Base-by-base conservation (phyloP, 2,329 filamentous ascomycete genomes). In the Berkeleyomyces basicola region DNA sequence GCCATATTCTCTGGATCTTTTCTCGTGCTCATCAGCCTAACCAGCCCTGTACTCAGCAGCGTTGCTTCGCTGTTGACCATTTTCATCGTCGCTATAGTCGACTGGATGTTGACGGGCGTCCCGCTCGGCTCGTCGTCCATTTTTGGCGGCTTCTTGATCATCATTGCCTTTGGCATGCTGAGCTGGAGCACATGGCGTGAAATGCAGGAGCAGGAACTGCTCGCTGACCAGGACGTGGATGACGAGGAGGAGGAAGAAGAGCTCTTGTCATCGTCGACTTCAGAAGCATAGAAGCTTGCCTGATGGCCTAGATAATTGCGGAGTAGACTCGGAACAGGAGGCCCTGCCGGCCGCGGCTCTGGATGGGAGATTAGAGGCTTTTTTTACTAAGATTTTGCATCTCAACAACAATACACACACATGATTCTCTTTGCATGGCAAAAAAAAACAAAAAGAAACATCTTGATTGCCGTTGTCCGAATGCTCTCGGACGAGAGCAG, bases 11-110 rank as follows among this genome's bases (percentile, higher is more conserved):
- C 90, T 9, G 93, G 93, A 33, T 89, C 86, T 23, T 97, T 97
- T 77, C 79, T 97, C 6, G 87, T 96, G 42, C 80, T 99, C 61
- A 97, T 99, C 70, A 90, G 86, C 14, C 79, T 99, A 37, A 99
- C 93, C 0, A 92, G 87, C 16, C 93, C 93, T 0, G 93, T 99
- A 2, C 78, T 99, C 3, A 92, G 87, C 64, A 95, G 88, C 16
- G 93, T 99, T 9, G 93, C 93, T 0, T 90, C 92, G 2, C 81
- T 99, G 39, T 78, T 99, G 57, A 99, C 93, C 31, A 99, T 99
- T 67, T 97, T 99, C 78, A 83, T 97, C 65, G 93, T 99, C 5
- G 93, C 92, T 0, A 77, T 97, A 39, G 88, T 88, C 62, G 93
- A 99, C 73, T 95, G 93, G 84, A 71, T 91, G 63, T 78, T 91